phyloP scores from a whole-genome alignment of 495 filamentous ascomycete genomes.

The Elasticomyces elasticus region DNA sequence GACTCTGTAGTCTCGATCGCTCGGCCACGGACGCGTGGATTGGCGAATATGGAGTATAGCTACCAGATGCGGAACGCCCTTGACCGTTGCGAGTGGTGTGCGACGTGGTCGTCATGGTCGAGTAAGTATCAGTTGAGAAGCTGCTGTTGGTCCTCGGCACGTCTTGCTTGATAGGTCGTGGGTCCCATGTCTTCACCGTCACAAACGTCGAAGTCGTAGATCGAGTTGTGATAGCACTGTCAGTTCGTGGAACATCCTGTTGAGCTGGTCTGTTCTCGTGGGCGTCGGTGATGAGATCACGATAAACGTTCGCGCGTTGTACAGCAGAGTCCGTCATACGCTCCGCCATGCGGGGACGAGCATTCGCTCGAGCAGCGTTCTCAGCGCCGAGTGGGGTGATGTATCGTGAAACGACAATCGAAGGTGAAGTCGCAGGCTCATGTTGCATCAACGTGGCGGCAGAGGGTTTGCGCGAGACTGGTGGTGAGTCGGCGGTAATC shows the following conservation, averaged over 20 bases:
- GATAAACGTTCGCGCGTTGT: slow-evolving; percentile 12
- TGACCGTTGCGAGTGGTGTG: neutral
- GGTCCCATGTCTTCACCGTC: slow-evolving; percentile 7
- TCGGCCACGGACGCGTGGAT: neutral
- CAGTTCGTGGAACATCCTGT: slow-evolving; percentile 5
- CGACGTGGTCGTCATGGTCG: slow-evolving; percentile 2
- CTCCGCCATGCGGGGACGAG: slow-evolving; percentile 1
- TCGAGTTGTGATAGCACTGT: slow-evolving; percentile 4
- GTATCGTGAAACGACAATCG: slow-evolving; percentile 19
- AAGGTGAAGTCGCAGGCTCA: neutral
- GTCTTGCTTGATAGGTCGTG: slow-evolving; percentile 3
- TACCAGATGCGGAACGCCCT: slow-evolving; percentile 10
- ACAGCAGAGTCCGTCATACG: slow-evolving; percentile 1
- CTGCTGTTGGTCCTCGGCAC: neutral
- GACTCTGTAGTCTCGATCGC: slow-evolving; percentile 3
- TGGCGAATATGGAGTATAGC: slow-evolving; percentile 11
- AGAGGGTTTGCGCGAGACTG: neutral
- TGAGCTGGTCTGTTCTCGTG: slow-evolving; percentile 12
- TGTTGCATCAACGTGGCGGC: neutral
- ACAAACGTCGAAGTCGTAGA: slow-evolving; percentile 9
- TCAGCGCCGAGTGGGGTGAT: slow-evolving; percentile 14
- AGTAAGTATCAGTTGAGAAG: neutral
- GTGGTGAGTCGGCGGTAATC: slow-evolving; percentile 7
- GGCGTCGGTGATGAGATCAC: slow-evolving; percentile 8
- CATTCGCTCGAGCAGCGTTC: slow-evolving; percentile 6